Conservation (phyloP, 345 rosid genomes). For the Euphorbia pulcherrima region DNA sequence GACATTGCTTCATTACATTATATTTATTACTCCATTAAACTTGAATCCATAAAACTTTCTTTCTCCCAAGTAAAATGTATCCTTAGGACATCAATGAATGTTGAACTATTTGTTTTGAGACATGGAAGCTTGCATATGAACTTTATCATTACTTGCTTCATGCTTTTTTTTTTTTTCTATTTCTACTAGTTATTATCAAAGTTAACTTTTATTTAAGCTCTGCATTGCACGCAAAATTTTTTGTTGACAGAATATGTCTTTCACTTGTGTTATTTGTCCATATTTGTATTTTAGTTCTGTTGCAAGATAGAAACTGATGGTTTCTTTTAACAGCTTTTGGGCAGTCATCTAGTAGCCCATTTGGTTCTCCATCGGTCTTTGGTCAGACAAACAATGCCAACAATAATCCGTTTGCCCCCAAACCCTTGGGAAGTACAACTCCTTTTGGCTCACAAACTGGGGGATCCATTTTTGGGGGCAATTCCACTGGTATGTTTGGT, state of each 20-base stretch:
- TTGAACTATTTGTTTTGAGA: not conserved
- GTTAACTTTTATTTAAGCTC: not conserved
- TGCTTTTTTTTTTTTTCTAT: not conserved
- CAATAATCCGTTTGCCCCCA: slow-evolving; percentile 66
- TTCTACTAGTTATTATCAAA: no score
- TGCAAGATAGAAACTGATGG: not conserved
- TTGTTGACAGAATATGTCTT: no score
- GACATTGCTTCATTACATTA: not conserved
- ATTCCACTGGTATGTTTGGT: slow-evolving; percentile 89
- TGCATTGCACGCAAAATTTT: not conserved
- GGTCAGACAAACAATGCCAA: slow-evolving; percentile 60
- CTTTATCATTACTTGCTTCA: not conserved
- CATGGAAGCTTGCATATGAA: not conserved
- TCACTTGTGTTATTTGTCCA: not conserved
- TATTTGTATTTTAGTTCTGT: not conserved
- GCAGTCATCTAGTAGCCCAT: slow-evolving; percentile 64
- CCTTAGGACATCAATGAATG: not conserved
- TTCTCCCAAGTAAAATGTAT: not conserved
- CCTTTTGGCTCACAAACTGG: slow-evolving; percentile 82
- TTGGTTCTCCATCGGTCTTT: slow-evolving; percentile 64
- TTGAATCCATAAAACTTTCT: not conserved
- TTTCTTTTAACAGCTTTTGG: slow-evolving; percentile 59
- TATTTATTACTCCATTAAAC: not conserved
- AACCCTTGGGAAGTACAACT: slow-evolving; percentile 59
- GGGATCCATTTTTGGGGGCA: slow-evolving; percentile 72